Evolutionary conservation across 129 eudicot species (phyloP), one percentile per base, ranked within the genome.

Genomic region (Gnaphalium uliginosum): DNA sequence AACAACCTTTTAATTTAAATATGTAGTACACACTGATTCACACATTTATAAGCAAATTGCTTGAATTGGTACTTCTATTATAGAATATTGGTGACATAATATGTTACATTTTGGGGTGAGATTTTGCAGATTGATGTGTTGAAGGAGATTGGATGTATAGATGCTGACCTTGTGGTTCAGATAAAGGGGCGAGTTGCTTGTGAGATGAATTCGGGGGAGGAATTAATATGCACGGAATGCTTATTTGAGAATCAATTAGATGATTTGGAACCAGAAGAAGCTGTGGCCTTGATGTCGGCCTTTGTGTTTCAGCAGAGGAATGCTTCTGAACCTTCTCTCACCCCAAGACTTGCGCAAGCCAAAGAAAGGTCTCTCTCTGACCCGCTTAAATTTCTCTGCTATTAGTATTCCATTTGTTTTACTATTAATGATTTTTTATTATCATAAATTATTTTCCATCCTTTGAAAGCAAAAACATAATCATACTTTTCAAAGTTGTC

Each of bases 121-220:
- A 61, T 67, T 24, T 27, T 82, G 83, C 90, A 95, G 97, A 95
- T 95, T 70, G 96, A 95, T 80, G 93, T 95, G 72, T 74, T 95
- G 73, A 91, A 91, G 89, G 88, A 81, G 79, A 85, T 89, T 39
- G 97, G 99, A 24, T 95, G 99, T 63, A 91, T 95, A 84, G 97
- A 95, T 80, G 79, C 84, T 41, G 97, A 91, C 62, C 89, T 95
- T 51, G 99, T 89, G 61, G 97, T 95, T 77, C 94, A 91, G 76
- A 88, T 95, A 24, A 95, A 95, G 87, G 99, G 99, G 53, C 89
- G 99, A 58, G 99, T 95, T 75, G 99, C 99, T 29, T 95, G 99
- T 85, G 99, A 95, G 87, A 95, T 95, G 99, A 95, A 95, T 82
- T 95, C 99, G 21, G 99, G 99, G 77, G 99, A 95, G 85, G 99